These are phyloP conservation scores for Protomyces inouyei DNA, from an alignment of 1,139 yeast species.

Conservation along the genomic window DNA sequence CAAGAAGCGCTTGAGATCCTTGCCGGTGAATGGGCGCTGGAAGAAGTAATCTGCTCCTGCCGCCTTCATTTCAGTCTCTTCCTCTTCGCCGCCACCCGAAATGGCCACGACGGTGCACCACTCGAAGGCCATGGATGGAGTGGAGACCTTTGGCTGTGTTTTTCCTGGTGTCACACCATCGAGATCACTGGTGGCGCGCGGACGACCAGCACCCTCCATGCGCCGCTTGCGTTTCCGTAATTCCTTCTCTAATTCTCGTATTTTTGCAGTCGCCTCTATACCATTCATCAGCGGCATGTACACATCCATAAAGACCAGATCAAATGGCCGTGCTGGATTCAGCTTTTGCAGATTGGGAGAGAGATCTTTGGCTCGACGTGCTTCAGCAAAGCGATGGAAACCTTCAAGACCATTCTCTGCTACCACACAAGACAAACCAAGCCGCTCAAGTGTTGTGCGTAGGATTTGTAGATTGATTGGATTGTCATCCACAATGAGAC, in stretches of 20 bases:
- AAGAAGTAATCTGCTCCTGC: conserved; percentile 10
- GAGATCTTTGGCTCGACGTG: neutral
- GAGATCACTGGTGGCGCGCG: neutral
- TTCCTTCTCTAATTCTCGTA: conserved; percentile 2
- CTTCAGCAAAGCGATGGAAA: neutral
- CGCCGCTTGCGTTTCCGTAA: neutral
- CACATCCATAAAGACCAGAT: conserved; percentile 13
- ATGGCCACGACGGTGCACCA: neutral
- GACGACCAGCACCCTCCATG: neutral
- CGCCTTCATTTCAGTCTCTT: neutral
- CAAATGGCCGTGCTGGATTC: conserved; percentile 1
- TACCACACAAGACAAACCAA: conserved; percentile 1
- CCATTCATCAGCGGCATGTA: conserved; percentile 18
- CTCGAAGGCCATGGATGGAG: neutral
- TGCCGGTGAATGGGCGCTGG: conserved; percentile 9
- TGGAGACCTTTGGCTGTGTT: neutral
- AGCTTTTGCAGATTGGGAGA: neutral
- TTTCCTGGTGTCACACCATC: neutral
- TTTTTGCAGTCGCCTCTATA: neutral
- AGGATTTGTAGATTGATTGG: conserved; percentile 17
- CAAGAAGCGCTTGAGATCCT: neutral
- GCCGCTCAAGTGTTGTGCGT: conserved; percentile 12
- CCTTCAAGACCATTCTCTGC: conserved; percentile 11
- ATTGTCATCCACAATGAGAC: conserved; percentile 22
- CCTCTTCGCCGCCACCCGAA: conserved; percentile 11